Conservation (phyloP, 177 flowering plant species). For the Vitis hybrid region DNA sequence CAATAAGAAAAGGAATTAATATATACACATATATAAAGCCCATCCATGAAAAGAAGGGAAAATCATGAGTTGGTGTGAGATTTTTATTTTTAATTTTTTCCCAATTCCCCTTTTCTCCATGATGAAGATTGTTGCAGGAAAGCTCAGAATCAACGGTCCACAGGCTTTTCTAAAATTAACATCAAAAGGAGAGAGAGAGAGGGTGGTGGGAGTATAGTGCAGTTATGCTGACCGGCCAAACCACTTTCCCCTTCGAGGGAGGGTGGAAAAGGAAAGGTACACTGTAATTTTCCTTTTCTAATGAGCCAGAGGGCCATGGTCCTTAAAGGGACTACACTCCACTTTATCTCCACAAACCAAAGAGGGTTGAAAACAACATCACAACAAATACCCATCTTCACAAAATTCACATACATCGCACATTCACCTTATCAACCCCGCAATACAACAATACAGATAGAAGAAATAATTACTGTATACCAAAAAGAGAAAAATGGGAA, state of each 20-base stretch:
- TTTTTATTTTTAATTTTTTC: conserved; percentile 12
- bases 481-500: no score
- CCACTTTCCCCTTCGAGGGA: conserved; percentile 42
- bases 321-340: conserved; percentile 37
- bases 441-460: neutral
- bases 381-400: conserved; percentile 27
- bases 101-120: conserved; percentile 18
- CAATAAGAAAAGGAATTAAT: conserved; percentile 19
- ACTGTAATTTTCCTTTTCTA: conserved; percentile 32
- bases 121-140: conserved; percentile 25
- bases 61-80: conserved; percentile 28
- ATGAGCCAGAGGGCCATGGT: conserved; percentile 47
- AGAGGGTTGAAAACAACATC: conserved; percentile 35
- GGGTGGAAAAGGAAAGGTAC: conserved; percentile 27
- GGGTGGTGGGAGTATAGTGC: conserved; percentile 30
- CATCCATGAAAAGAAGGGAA: conserved; percentile 30
- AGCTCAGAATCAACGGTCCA: conserved; percentile 40
- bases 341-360: conserved; percentile 16
- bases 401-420: conserved; percentile 12
- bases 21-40: conserved; percentile 7
- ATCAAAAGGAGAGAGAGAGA: conserved; percentile 21
- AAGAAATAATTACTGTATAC: neutral
- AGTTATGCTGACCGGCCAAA: conserved; percentile 54
- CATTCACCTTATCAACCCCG: neutral
- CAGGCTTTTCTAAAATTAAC: conserved; percentile 27